phyloP scores from a whole-genome alignment of 73 alveolate species.

The Diophrys sp. region DNA sequence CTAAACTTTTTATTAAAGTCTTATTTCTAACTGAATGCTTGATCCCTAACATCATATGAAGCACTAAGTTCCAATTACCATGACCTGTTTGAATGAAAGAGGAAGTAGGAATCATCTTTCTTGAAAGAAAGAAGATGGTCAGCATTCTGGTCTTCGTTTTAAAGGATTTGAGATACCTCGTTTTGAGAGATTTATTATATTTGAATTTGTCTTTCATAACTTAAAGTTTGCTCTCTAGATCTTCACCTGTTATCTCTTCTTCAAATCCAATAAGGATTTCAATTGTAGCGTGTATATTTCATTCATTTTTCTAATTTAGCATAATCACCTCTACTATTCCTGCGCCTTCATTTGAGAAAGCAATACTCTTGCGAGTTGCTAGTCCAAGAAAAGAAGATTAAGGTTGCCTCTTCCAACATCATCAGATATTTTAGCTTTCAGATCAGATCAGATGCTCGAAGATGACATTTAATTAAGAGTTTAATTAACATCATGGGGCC shows the following conservation, averaged over 20 bases:
- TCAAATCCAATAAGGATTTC: not conserved
- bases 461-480: no score
- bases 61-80: constrained; percentile 82
- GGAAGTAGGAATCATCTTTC: not conserved
- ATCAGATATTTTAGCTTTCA: no score
- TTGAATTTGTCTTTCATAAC: not conserved
- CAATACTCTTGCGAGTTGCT: no score
- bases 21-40: constrained; percentile 50
- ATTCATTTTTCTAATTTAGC: no score
- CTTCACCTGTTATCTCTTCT: not conserved
- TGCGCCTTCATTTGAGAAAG: no score
- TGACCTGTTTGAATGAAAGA: constrained; percentile 74
- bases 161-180: not conserved
- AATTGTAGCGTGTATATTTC: no score
- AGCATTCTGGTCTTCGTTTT: not conserved
- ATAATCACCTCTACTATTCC: no score
- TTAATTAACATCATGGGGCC: no score
- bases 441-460: no score
- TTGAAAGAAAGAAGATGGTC: not conserved
- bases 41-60: constrained; percentile 90
- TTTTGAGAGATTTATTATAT: no score
- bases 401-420: no score
- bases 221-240: not conserved
- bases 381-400: no score
- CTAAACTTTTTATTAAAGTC: not conserved